A percentile compares a stretch with the other conserved stretches of the same genome.
These are phyloP conservation scores for Euphorbia lathyris DNA, from an alignment of 345 rosid genomes.

Conservation along the genomic window DNA sequence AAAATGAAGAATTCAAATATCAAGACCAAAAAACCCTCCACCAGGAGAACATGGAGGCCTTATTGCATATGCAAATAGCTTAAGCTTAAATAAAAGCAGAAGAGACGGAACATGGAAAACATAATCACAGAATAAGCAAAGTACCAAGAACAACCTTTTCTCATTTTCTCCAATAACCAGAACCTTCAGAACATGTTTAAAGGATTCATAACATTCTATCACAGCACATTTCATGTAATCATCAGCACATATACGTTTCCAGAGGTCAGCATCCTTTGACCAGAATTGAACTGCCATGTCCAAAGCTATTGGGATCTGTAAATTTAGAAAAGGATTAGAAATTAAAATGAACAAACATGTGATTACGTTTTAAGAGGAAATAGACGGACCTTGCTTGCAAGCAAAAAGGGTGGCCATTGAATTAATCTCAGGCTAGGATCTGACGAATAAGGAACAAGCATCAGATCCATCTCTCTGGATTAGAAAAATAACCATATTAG, in stretches of 20 bases:
- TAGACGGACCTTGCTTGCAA: conserved; percentile 92
- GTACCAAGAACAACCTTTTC: conserved; percentile 57
- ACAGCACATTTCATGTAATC: conserved; percentile 99
- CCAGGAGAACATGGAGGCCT: not conserved
- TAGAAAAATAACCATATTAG: conserved; percentile 25
- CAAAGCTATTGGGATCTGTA: conserved; percentile 87
- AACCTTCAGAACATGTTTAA: conserved; percentile 70
- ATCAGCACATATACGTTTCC: conserved; percentile 94
- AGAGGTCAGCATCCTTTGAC: conserved; percentile 76
- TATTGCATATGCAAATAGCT: not conserved
- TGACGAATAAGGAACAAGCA: conserved; percentile 84
- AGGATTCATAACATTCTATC: conserved; percentile 91
- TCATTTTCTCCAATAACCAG: conserved; percentile 90
- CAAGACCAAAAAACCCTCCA: not conserved
- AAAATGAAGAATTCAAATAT: too few relatives aligned
- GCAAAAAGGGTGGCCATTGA: conserved; percentile 99
- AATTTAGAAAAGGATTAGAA: conserved; percentile 9
- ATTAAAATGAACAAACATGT: conserved; percentile 6
- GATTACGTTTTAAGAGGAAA: conserved; percentile 3
- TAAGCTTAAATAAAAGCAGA: not conserved
- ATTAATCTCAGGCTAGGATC: conserved; percentile 90
- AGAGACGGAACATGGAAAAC: not conserved
- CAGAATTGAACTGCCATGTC: conserved; percentile 94
- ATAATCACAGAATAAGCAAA: not conserved
- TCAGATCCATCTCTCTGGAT: conserved; percentile 93